Evolutionary conservation across 768 basidiomycete species (phyloP).

Genomic region (Boletus reticuloceps): DNA sequence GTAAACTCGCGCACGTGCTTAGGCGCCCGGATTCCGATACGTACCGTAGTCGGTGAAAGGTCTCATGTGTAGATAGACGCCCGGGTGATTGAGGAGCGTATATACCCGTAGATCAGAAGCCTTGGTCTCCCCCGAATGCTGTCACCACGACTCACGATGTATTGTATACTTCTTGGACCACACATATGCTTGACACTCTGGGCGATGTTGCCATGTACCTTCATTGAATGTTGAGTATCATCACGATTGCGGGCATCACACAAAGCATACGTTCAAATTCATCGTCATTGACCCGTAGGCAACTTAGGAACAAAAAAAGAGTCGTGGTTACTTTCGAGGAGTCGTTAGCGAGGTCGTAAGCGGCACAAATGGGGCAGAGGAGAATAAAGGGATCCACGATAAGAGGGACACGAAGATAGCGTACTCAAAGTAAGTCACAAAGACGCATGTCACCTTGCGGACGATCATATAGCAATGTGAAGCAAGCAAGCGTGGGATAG

Average conservation of each 20-base stretch:
- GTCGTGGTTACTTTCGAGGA: conserved; percentile 4
- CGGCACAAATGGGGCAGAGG: neutral
- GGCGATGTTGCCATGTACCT: too few species aligned
- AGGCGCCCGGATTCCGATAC: conserved; percentile 67
- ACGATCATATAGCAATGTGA: conserved; percentile 8
- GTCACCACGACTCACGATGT: too few species aligned
- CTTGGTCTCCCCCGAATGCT: too few species aligned
- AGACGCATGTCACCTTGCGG: conserved; percentile 4
- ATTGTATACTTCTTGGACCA: too few species aligned
- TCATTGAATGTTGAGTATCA: neutral
- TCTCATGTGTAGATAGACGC: neutral
- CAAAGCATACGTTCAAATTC: neutral
- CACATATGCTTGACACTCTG: too few species aligned
- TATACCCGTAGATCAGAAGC: too few species aligned
- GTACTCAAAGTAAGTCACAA: neutral
- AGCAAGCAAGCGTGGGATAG: neutral
- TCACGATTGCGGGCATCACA: neutral
- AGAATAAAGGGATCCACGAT: neutral
- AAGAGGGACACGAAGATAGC: neutral
- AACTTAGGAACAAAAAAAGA: neutral
- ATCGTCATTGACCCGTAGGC: neutral
- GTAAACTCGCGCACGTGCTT: neutral
- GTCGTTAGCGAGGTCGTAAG: conserved; percentile 12
- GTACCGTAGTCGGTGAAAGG: conserved; percentile 26
- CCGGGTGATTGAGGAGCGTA: too few species aligned